A percentile compares a stretch with the other conserved stretches of the same genome.
Evolutionary conservation across 495 filamentous ascomycete species (phyloP).

Genomic region (Hyphodiscus hymeniophilus): DNA sequence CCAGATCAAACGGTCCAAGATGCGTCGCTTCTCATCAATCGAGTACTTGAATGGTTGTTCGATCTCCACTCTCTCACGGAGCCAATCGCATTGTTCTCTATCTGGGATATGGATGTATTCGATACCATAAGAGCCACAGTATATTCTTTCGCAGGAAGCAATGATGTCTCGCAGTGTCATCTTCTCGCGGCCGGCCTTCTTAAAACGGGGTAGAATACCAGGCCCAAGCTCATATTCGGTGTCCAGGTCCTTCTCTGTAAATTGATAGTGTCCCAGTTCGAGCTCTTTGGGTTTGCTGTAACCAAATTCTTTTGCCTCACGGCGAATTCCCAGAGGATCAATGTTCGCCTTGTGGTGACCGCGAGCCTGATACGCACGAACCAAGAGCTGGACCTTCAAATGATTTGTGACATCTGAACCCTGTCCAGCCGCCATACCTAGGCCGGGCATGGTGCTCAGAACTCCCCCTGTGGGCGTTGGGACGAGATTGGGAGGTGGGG

Average conservation of each 20-base stretch:
- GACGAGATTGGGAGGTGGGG: constrained; percentile 85
- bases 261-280: constrained; percentile 84
- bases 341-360: constrained; percentile 98
- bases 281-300: constrained; percentile 89
- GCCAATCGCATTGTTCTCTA: constrained; percentile 95
- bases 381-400: constrained; percentile 94
- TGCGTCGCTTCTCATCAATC: constrained; percentile 92
- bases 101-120: constrained; percentile 99
- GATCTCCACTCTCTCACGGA: constrained; percentile 88
- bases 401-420: constrained; percentile 89
- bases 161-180: constrained; percentile 97
- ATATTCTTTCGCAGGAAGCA: constrained; percentile 84
- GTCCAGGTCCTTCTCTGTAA: constrained; percentile 90
- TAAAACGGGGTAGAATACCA: constrained; percentile 92
- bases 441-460: constrained; percentile 61
- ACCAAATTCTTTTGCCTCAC: constrained; percentile 75
- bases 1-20: constrained; percentile 97
- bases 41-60: constrained; percentile 92
- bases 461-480: constrained; percentile 72
- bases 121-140: constrained; percentile 92
- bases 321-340: constrained; percentile 89
- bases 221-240: constrained; percentile 88
- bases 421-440: constrained; percentile 55
- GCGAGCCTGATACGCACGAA: constrained; percentile 94
- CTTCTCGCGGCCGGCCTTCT: constrained; percentile 76